Conservation (phyloP, 2,329 filamentous ascomycete genomes). For the Aspergillus thermomutatus region DNA sequence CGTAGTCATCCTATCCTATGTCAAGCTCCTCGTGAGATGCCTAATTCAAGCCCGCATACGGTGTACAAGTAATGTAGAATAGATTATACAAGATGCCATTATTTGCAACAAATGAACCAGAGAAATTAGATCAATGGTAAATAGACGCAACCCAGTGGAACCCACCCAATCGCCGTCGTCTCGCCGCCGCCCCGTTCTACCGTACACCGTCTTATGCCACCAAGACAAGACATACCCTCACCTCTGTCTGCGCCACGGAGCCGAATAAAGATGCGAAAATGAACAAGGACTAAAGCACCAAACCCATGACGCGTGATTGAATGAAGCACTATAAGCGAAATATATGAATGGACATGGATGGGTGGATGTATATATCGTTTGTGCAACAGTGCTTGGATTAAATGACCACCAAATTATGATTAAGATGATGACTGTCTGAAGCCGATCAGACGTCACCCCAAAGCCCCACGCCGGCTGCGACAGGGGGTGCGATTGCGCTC, state of each 20-base stretch:
- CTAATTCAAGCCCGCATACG: not conserved
- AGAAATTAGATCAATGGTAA: not conserved
- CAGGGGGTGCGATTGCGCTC: constrained; percentile 61
- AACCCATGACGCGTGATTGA: not conserved
- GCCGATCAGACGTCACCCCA: constrained; percentile 62
- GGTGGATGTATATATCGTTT: not conserved
- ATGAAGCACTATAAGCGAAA: not conserved
- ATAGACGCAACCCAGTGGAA: not conserved
- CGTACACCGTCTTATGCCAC: not conserved
- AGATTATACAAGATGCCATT: not conserved
- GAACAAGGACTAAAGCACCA: not conserved
- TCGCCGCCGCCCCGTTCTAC: not conserved
- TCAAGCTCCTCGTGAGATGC: not conserved
- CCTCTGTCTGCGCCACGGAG: not conserved
- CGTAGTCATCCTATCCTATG: not conserved
- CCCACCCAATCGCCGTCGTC: not conserved
- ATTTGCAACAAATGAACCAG: not conserved
- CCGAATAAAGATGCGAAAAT: not conserved
- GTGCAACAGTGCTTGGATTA: not conserved
- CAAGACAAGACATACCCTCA: not conserved
- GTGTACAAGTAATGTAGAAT: not conserved
- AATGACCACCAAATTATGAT: not conserved
- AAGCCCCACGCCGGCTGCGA: constrained; percentile 68
- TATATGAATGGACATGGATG: not conserved
- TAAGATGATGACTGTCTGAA: not conserved